Base-by-base conservation (phyloP, 305 asterid species). In the Coffea humblotiana region DNA sequence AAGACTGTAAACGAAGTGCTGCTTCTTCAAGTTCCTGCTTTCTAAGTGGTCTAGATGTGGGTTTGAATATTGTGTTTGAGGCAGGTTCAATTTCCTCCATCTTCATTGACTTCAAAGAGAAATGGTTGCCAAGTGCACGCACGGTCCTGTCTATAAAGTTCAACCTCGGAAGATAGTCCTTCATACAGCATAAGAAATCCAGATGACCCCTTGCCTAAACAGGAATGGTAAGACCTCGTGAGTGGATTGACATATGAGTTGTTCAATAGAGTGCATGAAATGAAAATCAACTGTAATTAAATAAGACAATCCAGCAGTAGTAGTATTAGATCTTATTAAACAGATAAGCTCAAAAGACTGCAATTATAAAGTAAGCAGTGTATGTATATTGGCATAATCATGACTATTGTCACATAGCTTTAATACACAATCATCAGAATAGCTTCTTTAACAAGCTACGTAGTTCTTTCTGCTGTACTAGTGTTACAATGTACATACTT, bases 121-220 rank as follows among this genome's bases (percentile, higher is more conserved):
- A 95, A 72, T 90, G 89, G 80, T 76, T 84, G 67, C 88, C 89
- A 48, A 88, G 85, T 78, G 92, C 91, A 72, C 82, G 77, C 12
- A 91, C 83, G 54, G 94, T 90, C 84, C 88, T 80, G 51, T 83
- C 78, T 6, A 93, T 88, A 87, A 95, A 95, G 79, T 71, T 78
- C 47, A 86, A 78, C 82, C 92, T 88, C 3, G 92, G 82, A 25
- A 91, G 82, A 77, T 92, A 87, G 69, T 93, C 97, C 88, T 95
- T 95, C 97, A 93, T 76, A 77, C 96, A 89, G 87, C 99, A 92
- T 70, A 95, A 88, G 47, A 95, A 95, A 58, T 95, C 97, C 75
- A 87, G 81, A 85, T 95, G 99, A 29, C 72, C 84, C 89, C 98
- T 92, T 77, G 90, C 94, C 98, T 94, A 52, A 60, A 78, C 66